Conservation (phyloP, 345 rosid species). For the Rhodamnia rubescens region DNA sequence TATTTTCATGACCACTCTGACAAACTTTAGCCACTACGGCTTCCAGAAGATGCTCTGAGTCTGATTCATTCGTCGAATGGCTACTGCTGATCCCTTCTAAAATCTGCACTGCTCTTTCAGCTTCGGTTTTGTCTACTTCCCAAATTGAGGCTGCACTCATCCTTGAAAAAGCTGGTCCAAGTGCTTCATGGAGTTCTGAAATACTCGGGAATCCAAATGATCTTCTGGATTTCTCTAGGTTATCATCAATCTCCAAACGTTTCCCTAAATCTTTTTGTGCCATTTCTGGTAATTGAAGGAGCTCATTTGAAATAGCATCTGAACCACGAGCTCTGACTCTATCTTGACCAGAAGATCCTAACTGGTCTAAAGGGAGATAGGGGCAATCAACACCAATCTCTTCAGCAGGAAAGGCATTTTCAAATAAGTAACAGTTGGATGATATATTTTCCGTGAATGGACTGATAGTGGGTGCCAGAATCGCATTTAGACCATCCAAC, state of each 20-base stretch:
- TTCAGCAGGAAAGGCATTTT: conserved; percentile 22
- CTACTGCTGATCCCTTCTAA: conserved; percentile 43
- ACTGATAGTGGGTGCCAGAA: conserved; percentile 14
- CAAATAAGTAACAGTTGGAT: conserved; percentile 14
- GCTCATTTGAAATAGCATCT: conserved; percentile 19
- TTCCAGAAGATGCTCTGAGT: conserved; percentile 75
- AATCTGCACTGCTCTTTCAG: conserved; percentile 21
- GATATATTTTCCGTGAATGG: conserved; percentile 7
- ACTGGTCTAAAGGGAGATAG: not conserved
- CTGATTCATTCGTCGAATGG: conserved; percentile 43
- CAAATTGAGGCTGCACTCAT: conserved; percentile 18
- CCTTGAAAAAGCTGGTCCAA: conserved; percentile 57
- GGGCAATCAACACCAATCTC: conserved; percentile 15
- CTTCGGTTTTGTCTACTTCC: conserved; percentile 37
- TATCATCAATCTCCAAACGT: conserved; percentile 21
- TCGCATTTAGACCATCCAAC: conserved; percentile 17
- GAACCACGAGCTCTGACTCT: not conserved
- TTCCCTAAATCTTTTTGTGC: conserved; percentile 20
- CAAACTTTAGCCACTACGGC: conserved; percentile 76
- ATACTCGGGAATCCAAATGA: conserved; percentile 52
- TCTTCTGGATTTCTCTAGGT: conserved; percentile 14
- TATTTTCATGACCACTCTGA: conserved; percentile 31
- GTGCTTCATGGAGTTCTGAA: conserved; percentile 73
- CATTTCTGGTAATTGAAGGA: conserved; percentile 10
- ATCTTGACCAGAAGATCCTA: not conserved